Conservation (phyloP, 2,329 filamentous ascomycete species). For the Nigrospora osmanthi region DNA sequence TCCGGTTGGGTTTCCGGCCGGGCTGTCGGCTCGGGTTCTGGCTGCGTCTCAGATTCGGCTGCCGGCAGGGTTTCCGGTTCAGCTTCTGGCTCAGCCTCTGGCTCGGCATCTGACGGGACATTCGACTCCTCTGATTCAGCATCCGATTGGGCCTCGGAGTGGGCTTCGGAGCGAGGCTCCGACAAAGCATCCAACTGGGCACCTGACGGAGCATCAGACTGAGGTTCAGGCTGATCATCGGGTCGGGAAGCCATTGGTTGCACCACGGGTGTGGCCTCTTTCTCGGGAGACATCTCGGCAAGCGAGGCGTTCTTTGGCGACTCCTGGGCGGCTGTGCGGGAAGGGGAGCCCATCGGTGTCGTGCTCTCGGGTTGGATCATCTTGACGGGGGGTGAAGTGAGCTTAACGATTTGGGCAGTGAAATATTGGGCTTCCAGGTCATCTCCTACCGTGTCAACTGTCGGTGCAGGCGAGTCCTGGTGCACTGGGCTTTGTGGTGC, state of each 20-base stretch:
- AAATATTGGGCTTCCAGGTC: conserved; percentile 18
- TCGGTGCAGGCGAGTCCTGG: conserved; percentile 10
- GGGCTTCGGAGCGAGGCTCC: too few relatives aligned
- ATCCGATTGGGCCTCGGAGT: too few relatives aligned
- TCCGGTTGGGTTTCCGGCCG: conserved; percentile 5
- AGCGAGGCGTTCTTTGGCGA: conserved; percentile 6
- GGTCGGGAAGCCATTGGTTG: too few relatives aligned
- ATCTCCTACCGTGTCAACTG: conserved; percentile 8
- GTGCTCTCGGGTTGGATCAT: conserved; percentile 18
- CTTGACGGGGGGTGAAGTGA: conserved; percentile 8
- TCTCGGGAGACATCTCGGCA: neutral
- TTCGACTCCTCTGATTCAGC: too few relatives aligned
- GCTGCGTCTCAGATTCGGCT: neutral
- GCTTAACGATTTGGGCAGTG: conserved; percentile 13
- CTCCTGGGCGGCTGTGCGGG: neutral
- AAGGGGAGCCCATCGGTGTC: conserved; percentile 22
- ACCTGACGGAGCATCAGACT: neutral
- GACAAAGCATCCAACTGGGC: neutral
- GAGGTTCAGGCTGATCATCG: neutral
- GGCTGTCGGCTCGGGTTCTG: neutral
- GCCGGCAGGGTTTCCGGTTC: neutral
- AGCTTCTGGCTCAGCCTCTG: neutral
- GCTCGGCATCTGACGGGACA: too few relatives aligned
- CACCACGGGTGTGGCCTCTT: neutral
- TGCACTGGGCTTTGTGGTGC: conserved; percentile 9